A percentile compares a stretch with the other conserved stretches of the same genome.
phyloP scores from a whole-genome alignment of 331 rosid species.

The Spiraea crenata region DNA sequence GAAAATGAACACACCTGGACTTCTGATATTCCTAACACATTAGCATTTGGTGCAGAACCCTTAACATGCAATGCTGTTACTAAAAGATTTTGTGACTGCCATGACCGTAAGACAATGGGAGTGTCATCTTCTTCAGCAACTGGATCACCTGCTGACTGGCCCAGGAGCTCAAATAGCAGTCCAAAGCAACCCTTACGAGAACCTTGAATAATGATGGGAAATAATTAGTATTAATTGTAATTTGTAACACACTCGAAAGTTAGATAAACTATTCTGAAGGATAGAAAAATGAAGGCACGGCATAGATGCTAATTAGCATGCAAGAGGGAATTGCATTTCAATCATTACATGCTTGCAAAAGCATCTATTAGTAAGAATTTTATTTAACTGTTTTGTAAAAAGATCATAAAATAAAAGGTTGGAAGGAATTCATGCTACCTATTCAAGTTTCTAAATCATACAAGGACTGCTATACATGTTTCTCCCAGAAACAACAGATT shows the following conservation, averaged over 20 bases:
- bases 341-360: not conserved
- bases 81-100: slow-evolving; percentile 62
- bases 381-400: too few relatives aligned
- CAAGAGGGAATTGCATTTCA: not conserved
- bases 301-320: not conserved
- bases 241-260: not conserved
- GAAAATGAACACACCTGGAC: slow-evolving; percentile 53
- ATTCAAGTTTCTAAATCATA: too few relatives aligned
- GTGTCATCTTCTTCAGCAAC: slow-evolving; percentile 55
- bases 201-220: slow-evolving; percentile 33
- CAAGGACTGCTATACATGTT: too few relatives aligned
- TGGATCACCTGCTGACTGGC: slow-evolving; percentile 67
- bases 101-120: slow-evolving; percentile 58
- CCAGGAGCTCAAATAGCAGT: slow-evolving; percentile 59
- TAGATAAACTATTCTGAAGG: not conserved
- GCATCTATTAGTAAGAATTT: not conserved
- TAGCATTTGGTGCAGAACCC: slow-evolving; percentile 47
- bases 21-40: slow-evolving; percentile 54
- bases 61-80: slow-evolving; percentile 62
- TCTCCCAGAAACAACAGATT: too few relatives aligned
- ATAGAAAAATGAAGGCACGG: not conserved
- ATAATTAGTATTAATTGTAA: not conserved
- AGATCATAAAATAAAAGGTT: too few relatives aligned
- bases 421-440: too few relatives aligned
- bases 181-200: slow-evolving; percentile 64